Conservation (phyloP, 164 flowering plant genomes). For the Magnolia sinica region DNA sequence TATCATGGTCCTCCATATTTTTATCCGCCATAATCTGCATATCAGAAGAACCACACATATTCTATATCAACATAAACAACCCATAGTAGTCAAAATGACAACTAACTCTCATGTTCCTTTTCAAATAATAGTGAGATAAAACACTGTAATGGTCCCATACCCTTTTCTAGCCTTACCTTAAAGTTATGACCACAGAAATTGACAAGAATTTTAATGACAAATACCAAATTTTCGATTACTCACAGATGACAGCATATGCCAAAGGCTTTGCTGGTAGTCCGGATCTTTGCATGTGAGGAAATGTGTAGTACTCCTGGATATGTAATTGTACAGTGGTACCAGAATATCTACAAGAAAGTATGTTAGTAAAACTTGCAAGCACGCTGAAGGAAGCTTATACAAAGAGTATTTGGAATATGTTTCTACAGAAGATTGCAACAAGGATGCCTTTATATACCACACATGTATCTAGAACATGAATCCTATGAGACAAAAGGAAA, state of each 20-base stretch:
- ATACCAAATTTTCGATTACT: conserved; percentile 24
- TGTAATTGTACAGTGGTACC: conserved; percentile 92
- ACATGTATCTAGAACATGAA: background rate
- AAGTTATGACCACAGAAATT: background rate
- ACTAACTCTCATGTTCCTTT: too few species aligned
- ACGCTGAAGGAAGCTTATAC: too few species aligned
- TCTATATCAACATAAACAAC: background rate
- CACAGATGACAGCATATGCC: conserved; percentile 84
- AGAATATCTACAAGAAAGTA: conserved; percentile 64
- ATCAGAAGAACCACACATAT: background rate
- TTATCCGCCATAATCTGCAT: conserved; percentile 76
- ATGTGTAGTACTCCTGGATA: conserved; percentile 87
- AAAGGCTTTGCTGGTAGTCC: conserved; percentile 94
- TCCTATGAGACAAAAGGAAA: background rate
- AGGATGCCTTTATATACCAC: background rate
- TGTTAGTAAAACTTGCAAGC: background rate
- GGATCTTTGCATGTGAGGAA: conserved; percentile 88
- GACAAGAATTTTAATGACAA: background rate
- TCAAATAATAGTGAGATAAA: too few species aligned
- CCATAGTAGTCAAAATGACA: too few species aligned
- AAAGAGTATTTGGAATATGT: too few species aligned
- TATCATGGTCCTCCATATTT: conserved; percentile 84
- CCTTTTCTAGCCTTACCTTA: background rate
- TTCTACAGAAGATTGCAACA: background rate
- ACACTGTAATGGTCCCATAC: background rate